Evolutionary conservation across 108 stramenopile species (phyloP), one percentile per base, ranked within the genome.

Genomic region (Nitzschia sp.): DNA sequence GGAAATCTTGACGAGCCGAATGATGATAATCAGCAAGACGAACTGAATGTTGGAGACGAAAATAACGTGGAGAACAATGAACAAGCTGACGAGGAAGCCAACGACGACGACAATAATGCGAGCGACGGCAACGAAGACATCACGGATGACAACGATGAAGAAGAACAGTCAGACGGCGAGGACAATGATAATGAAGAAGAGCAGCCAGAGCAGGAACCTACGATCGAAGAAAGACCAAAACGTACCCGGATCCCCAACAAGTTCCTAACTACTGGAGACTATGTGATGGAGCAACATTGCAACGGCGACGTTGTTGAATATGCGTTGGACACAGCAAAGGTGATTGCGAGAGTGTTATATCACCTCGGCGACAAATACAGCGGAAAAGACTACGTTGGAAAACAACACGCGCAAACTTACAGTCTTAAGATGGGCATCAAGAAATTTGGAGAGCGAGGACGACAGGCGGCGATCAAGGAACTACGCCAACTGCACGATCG

Each of bases 401-500:
- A 25, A 35, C 28, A 19, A 18, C n/a, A 45, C 30, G 49, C 21
- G 57, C 64, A 29, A 28, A 64, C 5, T 23, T 57, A 21, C 30
- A 46, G 26, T 32, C 27, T 29, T 6, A 31, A 42, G 1, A 61
- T n/a, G 27, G 57, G 71, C 0, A 18, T 79, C 46, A 38, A 57
- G 35, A 51, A 23, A 49, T 67, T 58, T 51, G 46, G 32, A 21
- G 56, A 74, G 38, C 46, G 54, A 21, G 77, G 65, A 25, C 17
- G 59, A 28, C 32, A 49, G 23, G 74, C 64, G n/a, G 36, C 26
- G 13, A 30, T 25, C 11, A 77, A 83, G 31, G 83, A 84, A 42
- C 35, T 78, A 30, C 58, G 46, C 6, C 80, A 86, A 67, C 32
- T 83, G 0, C 68, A 82, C 33, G 78, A 70, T 31, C 36, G 72